Evolutionary conservation across 345 rosid species (phyloP), one percentile per base, ranked within the genome.

Genomic region (Euclidium syriacum): DNA sequence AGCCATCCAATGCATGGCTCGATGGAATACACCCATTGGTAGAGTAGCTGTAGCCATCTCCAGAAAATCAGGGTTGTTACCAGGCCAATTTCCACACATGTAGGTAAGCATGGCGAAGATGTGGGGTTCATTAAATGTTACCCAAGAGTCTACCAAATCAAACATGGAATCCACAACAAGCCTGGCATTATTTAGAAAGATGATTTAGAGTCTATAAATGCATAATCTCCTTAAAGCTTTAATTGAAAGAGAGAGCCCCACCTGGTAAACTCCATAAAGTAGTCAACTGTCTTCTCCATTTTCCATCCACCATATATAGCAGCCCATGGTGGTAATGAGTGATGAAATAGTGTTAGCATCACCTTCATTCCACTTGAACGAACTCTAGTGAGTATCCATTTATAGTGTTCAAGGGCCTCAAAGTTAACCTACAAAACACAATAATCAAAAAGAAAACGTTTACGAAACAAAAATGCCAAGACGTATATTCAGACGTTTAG

Each of bases 251-350:
- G 65, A 49, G 20, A 67, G 49, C 56, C 67, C 56, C 67, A 92
- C 94, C 84, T 88, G 59, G 96, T 80, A 75, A 92, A 92, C 32
- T 89, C 87, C 78, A 86, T 61, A 72, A 92, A 88, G 76, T 86
- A 89, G 51, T 83, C 85, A 35, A 88, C 86, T 49, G 98, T 92
- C 79, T 87, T 92, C 78, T 92, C 96, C 59, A 83, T 63, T 81
- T 89, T 92, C 95, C 98, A 89, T 15, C 98, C 98, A 34, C 98
- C 98, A 76, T 89, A 92, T 48, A 79, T 96, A 78, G 89, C 83
- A 50, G 96, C 98, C 96, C 96, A 92, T 20, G 94, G 89, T 41
- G 98, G 98, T 74, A 92, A 68, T 17, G 98, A 89, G 71, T 92
- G 98, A 74, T 92, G 98, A 69, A 92, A 92, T 25, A 92, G 74